phyloP scores from a whole-genome alignment of 139 green algal species.

The Chlorella sp. region DNA sequence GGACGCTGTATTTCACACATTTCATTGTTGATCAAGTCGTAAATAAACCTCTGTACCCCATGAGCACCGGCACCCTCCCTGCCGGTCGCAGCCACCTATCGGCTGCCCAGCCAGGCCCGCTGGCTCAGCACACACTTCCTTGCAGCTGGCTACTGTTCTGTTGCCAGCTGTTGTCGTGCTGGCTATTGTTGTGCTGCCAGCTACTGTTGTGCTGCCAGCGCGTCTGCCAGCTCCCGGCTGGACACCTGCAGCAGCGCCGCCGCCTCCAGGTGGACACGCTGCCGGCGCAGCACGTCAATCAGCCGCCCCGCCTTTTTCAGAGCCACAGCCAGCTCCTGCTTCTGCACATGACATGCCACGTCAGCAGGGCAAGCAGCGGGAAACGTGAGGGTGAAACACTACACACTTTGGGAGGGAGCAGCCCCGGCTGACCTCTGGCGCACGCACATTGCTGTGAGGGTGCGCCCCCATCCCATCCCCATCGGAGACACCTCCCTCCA shows the following conservation, averaged over 20 bases:
- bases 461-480: no score
- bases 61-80: neutral
- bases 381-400: no score
- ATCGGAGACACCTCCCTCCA: no score
- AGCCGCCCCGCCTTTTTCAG: conserved; percentile 91
- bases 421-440: neutral
- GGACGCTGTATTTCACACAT: neutral
- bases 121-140: no score
- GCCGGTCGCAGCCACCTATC: neutral
- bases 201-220: conserved; percentile 24
- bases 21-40: neutral
- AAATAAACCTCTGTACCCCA: neutral
- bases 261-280: conserved; percentile 87
- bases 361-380: neutral
- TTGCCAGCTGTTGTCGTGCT: no score
- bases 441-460: no score
- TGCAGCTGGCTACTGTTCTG: no score
- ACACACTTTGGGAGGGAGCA: no score
- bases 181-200: no score
- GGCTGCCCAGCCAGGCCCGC: neutral
- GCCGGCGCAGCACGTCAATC: conserved; percentile 86
- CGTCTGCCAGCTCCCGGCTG: conserved; percentile 79
- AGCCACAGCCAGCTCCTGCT: conserved; percentile 74
- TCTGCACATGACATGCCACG: conserved; percentile 8
- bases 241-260: conserved; percentile 77